Evolutionary conservation across 495 filamentous ascomycete species (phyloP), one percentile per base, ranked within the genome.

Genomic region (Aspergillus nidulans): DNA sequence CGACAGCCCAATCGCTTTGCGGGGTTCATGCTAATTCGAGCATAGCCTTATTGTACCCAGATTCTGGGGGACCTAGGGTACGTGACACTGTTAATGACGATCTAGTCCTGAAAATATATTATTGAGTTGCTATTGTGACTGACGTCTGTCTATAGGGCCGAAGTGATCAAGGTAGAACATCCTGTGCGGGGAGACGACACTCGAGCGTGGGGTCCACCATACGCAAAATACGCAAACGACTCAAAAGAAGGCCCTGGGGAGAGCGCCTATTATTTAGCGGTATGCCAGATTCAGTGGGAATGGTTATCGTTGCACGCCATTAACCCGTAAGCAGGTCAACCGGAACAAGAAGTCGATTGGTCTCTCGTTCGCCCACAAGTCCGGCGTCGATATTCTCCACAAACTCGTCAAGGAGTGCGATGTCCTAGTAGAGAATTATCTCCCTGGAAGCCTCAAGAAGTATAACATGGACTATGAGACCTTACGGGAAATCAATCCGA

Each of bases 41-140:
- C 16, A 24, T 63, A 98, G 94, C 94, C 94, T 59, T 97, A 97
- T 66, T 95, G 91, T 62, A 97, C 94, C 46, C 94, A 98, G 69
- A 97, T 98, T 34, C 77, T 98, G 9, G 94, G 94, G 58, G 94
- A 98, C 69, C 77, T 98, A 61, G 94, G 94, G 94, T 96, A 86
- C 61, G 75, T 68, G 48, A 13, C 9, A 3, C 1, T 26, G 8
- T 28, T 44, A 47, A 20, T 13, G 21, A 36, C 42, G 41, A 34
- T 25, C 28, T 3, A 16, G 36, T n/a, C 36, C 9, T 34, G 40
- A 15, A 1, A 20, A 3, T 24, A 30, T 16, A 25, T 1, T 13
- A 1, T 23, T 45, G 13, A 45, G 8, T 23, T 16, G 4, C 13
- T 1, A 36, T 13, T 28, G 26, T 39, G 1, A 21, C 21, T 58